Percentiles rank a stretch among this genome's conserved stretches.
These are phyloP conservation scores for Colletotrichum sidae DNA, from an alignment of 2,329 filamentous ascomycete species.

Conservation along the genomic window DNA sequence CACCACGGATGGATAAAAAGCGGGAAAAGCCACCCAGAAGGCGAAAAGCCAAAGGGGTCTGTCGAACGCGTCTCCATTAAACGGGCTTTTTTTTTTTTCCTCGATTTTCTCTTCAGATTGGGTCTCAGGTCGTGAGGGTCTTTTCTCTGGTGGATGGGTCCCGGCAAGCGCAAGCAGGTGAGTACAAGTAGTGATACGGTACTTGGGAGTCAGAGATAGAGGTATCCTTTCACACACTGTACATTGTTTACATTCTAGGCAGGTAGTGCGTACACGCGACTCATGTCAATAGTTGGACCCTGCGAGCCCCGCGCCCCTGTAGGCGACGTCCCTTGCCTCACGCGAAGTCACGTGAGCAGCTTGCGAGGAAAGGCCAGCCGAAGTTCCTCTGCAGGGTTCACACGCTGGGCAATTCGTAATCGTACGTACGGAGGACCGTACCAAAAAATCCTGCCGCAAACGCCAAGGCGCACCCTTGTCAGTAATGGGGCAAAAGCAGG, in stretches of 20 bases:
- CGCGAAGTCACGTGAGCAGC: conserved; percentile 34
- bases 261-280: conserved; percentile 28
- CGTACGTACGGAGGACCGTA: too few species aligned
- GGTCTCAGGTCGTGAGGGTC: too few species aligned
- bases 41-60: too few species aligned
- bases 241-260: conserved; percentile 30
- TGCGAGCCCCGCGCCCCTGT: conserved; percentile 28
- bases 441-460: too few species aligned
- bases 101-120: neutral
- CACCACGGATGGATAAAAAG: conserved; percentile 9
- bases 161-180: too few species aligned
- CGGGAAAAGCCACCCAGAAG: conserved; percentile 5
- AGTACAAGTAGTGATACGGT: too few species aligned
- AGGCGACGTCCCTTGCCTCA: conserved; percentile 9
- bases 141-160: too few species aligned
- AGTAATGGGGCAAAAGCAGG: too few species aligned
- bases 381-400: neutral
- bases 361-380: neutral
- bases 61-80: neutral
- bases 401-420: too few species aligned
- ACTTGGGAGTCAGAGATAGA: neutral
- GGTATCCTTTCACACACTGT: conserved; percentile 14
- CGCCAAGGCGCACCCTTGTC: too few species aligned
- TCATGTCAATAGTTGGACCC: conserved; percentile 37
- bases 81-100: conserved; percentile 8